Conservation (phyloP, 768 basidiomycete species). For the Leccinum uliginosum region DNA sequence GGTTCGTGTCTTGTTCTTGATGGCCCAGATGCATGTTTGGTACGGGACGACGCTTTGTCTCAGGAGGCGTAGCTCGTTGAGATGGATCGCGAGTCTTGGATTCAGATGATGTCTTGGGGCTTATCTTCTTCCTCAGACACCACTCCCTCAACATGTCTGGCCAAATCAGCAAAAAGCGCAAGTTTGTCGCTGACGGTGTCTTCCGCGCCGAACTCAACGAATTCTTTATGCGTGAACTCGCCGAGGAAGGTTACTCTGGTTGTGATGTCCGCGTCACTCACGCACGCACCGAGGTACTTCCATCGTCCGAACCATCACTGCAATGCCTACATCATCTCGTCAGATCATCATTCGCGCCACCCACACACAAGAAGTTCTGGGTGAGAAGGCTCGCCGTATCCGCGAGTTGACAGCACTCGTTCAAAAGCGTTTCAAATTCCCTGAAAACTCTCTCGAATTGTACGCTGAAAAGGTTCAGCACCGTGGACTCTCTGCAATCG, state of each 20-base stretch:
- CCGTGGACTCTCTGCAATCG: conserved; percentile 97
- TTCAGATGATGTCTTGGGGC: conserved; percentile 18
- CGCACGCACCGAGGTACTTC: conserved; percentile 87
- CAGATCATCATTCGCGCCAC: conserved; percentile 99
- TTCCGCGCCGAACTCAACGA: conserved; percentile 99
- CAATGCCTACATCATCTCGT: not conserved
- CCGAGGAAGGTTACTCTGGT: conserved; percentile 99
- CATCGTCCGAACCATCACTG: not conserved
- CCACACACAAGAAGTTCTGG: conserved; percentile 97
- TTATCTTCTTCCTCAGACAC: conserved; percentile 21
- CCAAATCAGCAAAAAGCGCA: conserved; percentile 97
- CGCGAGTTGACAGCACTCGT: conserved; percentile 98
- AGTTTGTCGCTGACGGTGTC: conserved; percentile 98
- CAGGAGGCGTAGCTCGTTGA: not conserved
- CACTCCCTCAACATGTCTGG: conserved; percentile 57
- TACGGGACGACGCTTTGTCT: not conserved
- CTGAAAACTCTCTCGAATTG: conserved; percentile 96
- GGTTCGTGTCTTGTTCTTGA: conserved; percentile 17
- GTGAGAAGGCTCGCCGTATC: conserved; percentile 99
- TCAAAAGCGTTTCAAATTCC: conserved; percentile 99
- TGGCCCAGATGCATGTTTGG: not conserved
- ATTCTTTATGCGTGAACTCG: conserved; percentile 97
- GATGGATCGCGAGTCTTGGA: conserved; percentile 19
- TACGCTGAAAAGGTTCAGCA: conserved; percentile 99
- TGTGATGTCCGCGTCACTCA: conserved; percentile 99